Conservation (phyloP, 2,329 filamentous ascomycete genomes). For the Alternaria brassicicola region DNA sequence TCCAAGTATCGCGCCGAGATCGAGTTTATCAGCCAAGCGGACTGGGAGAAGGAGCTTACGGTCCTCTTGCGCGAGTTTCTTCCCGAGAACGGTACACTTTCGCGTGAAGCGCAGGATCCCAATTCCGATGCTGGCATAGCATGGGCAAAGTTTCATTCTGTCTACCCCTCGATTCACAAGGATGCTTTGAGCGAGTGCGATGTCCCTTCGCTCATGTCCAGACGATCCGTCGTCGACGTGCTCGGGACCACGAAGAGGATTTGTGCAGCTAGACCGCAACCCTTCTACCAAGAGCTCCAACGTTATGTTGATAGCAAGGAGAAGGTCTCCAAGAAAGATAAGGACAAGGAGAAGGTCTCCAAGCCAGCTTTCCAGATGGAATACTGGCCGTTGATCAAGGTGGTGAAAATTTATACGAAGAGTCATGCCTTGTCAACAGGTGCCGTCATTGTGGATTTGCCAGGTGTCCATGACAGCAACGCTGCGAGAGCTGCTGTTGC, state of each 20-base stretch:
- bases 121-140: conserved; percentile 58
- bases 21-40: conserved; percentile 60
- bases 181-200: conserved; percentile 47
- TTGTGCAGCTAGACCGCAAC: conserved; percentile 40
- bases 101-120: conserved; percentile 47
- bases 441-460: conserved; percentile 64
- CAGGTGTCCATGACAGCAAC: conserved; percentile 66
- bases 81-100: conserved; percentile 49
- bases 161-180: conserved; percentile 54
- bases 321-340: conserved; percentile 47
- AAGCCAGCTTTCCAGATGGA: conserved; percentile 37
- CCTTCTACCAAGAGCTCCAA: conserved; percentile 57
- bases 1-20: conserved; percentile 61
- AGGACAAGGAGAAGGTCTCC: conserved; percentile 34
- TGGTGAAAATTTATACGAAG: conserved; percentile 60
- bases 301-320: conserved; percentile 63
- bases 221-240: conserved; percentile 49
- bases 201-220: conserved; percentile 52
- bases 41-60: conserved; percentile 61
- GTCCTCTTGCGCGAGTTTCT: conserved; percentile 58
- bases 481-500: conserved; percentile 64
- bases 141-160: conserved; percentile 59
- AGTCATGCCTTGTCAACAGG: conserved; percentile 59
- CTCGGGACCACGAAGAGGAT: conserved; percentile 57
- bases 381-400: conserved; percentile 61